Base-by-base conservation (phyloP, 2,329 filamentous ascomycete genomes). In the Uncinocarpus reesii region DNA sequence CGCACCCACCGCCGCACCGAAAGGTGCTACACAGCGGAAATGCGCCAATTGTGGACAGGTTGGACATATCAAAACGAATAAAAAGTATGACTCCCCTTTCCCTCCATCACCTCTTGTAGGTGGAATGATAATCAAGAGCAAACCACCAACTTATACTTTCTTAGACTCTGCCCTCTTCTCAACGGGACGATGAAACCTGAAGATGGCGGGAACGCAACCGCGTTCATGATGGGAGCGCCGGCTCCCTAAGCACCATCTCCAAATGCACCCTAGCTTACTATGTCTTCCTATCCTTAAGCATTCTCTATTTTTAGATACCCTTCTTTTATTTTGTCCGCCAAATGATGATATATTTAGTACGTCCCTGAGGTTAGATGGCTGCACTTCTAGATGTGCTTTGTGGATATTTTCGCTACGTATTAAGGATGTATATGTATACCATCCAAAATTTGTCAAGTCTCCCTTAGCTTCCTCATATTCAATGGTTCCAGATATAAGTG, bases 1-100 rank as follows among this genome's bases (percentile, higher is more conserved):
- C 4, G 63, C 63, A 4, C 68, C 69, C 24, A 62, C 60, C 16
- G 65, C 60, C 15, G 65, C 64, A 11, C 61, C 72, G 52, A 93
- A 86, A 49, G 73, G 71, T 29, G 73, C 73, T 37, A 82, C 79
- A 8, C 74, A 76, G 48, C 78, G 93, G 59, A 96, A 96, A 71
- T 98, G 92, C 70, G 92, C 92, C 56, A 96, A 95, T 67, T 98
- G 92, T 69, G 92, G 92, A 43, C 85, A 92, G 65, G 84, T 94
- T 47, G 92, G 92, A 26, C 92, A 98, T 62, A 98, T 98, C 74
- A 95, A 95, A 70, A 96, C 90, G 41, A 96, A 96, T 74, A 94
- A 95, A 72, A 96, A 95, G 87, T 92, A 78, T 40, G 15, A 43
- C 42, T 10, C 32, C 45, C 13, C 18, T 42, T 34, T 26, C 45